Evolutionary conservation across 106 monocot genomes (phyloP), one percentile per base, ranked within the genome.

Genomic region (Allium sativum): DNA sequence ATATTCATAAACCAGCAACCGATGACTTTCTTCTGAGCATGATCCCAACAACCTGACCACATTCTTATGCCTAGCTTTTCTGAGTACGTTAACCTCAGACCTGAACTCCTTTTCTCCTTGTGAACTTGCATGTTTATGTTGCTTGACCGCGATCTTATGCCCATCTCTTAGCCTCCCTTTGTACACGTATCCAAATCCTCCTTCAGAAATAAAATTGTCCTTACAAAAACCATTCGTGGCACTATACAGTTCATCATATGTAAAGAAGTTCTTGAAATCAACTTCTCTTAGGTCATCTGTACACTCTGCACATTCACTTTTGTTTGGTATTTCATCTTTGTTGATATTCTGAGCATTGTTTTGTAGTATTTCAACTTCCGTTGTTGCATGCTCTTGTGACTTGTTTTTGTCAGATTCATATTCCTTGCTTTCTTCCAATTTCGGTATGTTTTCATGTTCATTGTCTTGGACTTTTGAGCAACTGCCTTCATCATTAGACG

Each of bases 51-150:
- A 57, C 65, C 44, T 67, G 31, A 79, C 75, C 47, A 75, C 79
- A 71, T 79, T 79, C 44, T 62, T 45, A 22, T 79, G 79, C 56
- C 57, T 53, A 51, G 54, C 61, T 48, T 55, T 74, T 55, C 74
- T 67, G 0, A 79, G 70, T 18, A 75, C 67, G n/a, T 67, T 41
- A 58, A 79, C 79, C 45, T 75, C 79, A 12, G 74, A 59, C 10
- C 53, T 71, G 44, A 79, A 79, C 53, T 79, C 79, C 13, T 63
- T 62, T 14, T 75, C 74, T 57, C 79, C 79, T 21, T 74, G 79
- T 50, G 55, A 44, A 65, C 79, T 75, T 56, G 67, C 79, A 55
- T 44, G 60, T 48, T 79, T 79, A 40, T 70, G 66, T 67, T 71
- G 74, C 58, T 79, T 79, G 17, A 79, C 79, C 14, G 79, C 79